These are phyloP conservation scores for Phaseolus coccineus DNA, from an alignment of 331 rosid species.

Conservation along the genomic window DNA sequence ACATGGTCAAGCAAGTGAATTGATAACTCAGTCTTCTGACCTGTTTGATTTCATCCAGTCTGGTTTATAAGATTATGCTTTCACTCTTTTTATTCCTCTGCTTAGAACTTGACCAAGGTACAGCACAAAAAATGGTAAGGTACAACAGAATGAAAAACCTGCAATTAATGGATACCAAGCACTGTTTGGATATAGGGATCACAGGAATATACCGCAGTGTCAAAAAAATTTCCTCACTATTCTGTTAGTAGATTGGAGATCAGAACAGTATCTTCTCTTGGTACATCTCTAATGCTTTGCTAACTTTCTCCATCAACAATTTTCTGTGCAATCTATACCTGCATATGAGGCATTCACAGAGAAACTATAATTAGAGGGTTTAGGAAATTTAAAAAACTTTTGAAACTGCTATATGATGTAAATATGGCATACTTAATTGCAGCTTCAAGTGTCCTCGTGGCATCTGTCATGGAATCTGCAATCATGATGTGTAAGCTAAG, in stretches of 20 bases:
- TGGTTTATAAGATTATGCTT: not conserved
- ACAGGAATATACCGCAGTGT: not conserved
- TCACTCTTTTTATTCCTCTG: not conserved
- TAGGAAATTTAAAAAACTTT: not conserved
- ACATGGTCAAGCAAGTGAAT: not conserved
- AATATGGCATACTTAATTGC: slow-evolving; percentile 68
- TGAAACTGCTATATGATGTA: slow-evolving; percentile 35
- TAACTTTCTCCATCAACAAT: slow-evolving; percentile 69
- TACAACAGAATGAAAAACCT: slow-evolving; percentile 18
- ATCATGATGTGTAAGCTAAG: slow-evolving; percentile 23
- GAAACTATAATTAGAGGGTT: slow-evolving; percentile 11
- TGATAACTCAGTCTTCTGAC: not conserved
- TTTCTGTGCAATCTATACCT: slow-evolving; percentile 92
- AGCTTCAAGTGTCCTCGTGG: slow-evolving; percentile 70
- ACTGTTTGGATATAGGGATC: not conserved
- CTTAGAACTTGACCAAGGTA: not conserved
- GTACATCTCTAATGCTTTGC: slow-evolving; percentile 76
- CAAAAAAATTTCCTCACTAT: slow-evolving; percentile 49
- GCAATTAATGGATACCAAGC: slow-evolving; percentile 34
- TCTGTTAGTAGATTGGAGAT: slow-evolving; percentile 36
- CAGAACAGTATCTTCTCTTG: slow-evolving; percentile 77
- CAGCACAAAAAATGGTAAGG: slow-evolving; percentile 10
- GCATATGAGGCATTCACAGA: slow-evolving; percentile 49
- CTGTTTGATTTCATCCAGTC: not conserved
- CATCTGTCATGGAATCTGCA: slow-evolving; percentile 75